phyloP scores from a whole-genome alignment of 208 protist genomes.

The Crithidia brevicula region DNA sequence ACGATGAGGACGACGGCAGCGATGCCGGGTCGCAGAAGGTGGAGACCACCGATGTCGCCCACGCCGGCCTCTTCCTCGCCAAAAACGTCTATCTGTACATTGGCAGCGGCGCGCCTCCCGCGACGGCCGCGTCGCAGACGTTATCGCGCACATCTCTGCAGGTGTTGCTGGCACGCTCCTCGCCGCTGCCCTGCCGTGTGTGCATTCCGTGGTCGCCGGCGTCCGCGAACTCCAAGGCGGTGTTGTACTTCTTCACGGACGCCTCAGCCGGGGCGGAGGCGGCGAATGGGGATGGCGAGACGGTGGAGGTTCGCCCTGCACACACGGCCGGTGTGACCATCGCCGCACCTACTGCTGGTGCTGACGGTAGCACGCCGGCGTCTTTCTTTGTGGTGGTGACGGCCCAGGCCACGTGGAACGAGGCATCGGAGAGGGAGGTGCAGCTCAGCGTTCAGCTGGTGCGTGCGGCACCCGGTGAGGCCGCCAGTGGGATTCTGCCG shows the following conservation, averaged over 20 bases:
- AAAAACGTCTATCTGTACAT: conserved; percentile 58
- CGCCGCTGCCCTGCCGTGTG: conserved; percentile 52
- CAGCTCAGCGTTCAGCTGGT: conserved; percentile 51
- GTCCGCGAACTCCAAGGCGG: conserved; percentile 9
- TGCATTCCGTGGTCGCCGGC: conserved; percentile 40
- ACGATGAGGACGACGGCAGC: conserved; percentile 17
- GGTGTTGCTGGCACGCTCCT: conserved; percentile 46
- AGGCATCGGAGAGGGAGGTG: conserved; percentile 24
- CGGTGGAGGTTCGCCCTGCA: conserved; percentile 23
- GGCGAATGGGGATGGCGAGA: neutral
- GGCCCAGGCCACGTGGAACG: conserved; percentile 32
- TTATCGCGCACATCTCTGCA: conserved; percentile 21
- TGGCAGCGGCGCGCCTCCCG: conserved; percentile 28
- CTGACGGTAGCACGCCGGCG: neutral
- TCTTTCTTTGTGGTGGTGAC: conserved; percentile 27
- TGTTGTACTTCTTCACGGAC: conserved; percentile 41
- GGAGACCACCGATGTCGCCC: conserved; percentile 3
- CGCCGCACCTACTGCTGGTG: conserved; percentile 5
- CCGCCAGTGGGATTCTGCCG: conserved; percentile 1
- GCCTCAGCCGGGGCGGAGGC: neutral
- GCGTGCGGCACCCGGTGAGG: conserved; percentile 6
- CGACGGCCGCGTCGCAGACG: conserved; percentile 13
- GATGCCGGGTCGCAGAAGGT: conserved; percentile 12
- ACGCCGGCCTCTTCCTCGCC: conserved; percentile 29
- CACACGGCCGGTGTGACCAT: conserved; percentile 14